phyloP scores from a whole-genome alignment of 306 rosid species.

The Rosa lucieae region DNA sequence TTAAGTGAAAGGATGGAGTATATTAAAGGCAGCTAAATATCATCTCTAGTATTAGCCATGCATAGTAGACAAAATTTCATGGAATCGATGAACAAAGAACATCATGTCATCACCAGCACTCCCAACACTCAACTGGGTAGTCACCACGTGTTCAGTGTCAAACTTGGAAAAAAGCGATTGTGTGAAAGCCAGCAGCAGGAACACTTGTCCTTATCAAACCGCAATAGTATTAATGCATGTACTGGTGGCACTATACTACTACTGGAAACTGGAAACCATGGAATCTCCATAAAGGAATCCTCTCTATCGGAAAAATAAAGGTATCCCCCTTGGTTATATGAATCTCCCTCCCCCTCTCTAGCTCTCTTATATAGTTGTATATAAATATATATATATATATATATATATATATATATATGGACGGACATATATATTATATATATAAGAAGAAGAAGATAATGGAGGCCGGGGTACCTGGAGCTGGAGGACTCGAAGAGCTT shows the following conservation, averaged over 20 bases:
- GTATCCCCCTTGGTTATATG: background rate
- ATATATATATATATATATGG: no score
- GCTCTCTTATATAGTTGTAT: background rate
- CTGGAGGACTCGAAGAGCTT: slow-evolving; percentile 46
- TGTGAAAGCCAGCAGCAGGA: background rate
- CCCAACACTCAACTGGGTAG: background rate
- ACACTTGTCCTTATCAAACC: background rate
- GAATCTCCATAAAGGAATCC: background rate
- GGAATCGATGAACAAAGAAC: background rate
- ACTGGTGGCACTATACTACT: background rate
- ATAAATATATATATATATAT: no score
- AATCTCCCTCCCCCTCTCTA: background rate
- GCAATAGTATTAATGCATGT: background rate
- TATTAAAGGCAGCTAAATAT: background rate
- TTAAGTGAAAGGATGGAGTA: background rate
- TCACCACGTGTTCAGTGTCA: background rate
- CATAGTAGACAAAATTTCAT: background rate
- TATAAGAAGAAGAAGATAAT: background rate
- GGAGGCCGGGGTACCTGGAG: slow-evolving; percentile 26
- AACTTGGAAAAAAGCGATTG: background rate
- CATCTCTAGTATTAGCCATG: background rate
- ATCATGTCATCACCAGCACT: background rate
- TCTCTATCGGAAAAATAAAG: no score
- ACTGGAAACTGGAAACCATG: background rate
- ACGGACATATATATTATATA: no score